phyloP scores from a whole-genome alignment of 805 yeast species.

The Groenewaldozyma salmanticensis region DNA sequence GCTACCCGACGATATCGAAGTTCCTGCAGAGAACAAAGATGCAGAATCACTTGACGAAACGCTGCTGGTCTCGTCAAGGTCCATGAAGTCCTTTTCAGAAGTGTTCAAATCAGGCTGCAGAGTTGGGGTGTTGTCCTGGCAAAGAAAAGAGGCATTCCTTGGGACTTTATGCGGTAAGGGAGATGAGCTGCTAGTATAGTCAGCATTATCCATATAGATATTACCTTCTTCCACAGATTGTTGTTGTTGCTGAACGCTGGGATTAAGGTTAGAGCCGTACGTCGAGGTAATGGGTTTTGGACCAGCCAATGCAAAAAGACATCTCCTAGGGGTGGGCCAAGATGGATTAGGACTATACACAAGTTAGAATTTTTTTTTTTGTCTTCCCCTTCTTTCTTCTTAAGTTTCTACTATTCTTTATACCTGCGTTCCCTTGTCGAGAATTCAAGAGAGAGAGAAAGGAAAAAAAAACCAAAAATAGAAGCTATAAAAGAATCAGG shows the following conservation, averaged over 20 bases:
- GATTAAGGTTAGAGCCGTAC: no score
- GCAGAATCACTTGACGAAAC: neutral
- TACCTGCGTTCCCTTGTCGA: no score
- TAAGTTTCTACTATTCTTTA: no score
- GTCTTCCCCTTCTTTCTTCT: no score
- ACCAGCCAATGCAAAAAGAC: slow-evolving; percentile 15
- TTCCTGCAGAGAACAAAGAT: neutral
- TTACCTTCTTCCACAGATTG: no score
- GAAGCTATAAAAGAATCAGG: neutral
- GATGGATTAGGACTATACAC: no score
- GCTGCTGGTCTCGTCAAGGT: neutral
- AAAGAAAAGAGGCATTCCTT: no score
- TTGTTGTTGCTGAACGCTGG: no score
- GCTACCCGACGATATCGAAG: neutral
- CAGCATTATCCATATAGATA: no score
- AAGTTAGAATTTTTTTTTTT: no score
- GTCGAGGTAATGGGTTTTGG: neutral
- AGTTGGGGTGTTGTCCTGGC: neutral
- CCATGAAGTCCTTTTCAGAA: neutral
- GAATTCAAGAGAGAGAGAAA: no score
- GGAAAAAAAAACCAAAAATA: neutral
- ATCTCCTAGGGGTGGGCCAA: slow-evolving; percentile 27
- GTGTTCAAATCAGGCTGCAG: no score
- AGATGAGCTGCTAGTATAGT: neutral
- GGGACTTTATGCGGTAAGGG: neutral